These are phyloP conservation scores for Zasmidium cellare DNA, from an alignment of 2,329 filamentous ascomycete species.

Conservation along the genomic window DNA sequence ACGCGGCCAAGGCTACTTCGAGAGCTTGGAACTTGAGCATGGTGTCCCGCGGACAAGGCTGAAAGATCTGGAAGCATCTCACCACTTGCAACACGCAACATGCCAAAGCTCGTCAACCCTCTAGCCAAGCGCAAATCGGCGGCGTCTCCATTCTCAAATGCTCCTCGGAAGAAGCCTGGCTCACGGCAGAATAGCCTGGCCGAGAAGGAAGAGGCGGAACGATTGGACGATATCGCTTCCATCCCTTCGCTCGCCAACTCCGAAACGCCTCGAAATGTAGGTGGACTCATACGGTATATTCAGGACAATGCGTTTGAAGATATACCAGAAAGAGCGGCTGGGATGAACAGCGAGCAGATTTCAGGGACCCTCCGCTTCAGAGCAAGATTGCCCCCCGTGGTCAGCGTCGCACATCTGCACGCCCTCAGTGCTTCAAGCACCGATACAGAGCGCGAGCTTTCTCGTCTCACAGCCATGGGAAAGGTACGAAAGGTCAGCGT, in stretches of 20 bases:
- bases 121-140: slow-evolving; percentile 41
- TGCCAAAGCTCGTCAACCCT: slow-evolving; percentile 30
- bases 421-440: slow-evolving; percentile 64
- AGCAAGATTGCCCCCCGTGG: slow-evolving; percentile 60
- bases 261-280: slow-evolving; percentile 61
- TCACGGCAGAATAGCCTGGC: slow-evolving; percentile 20
- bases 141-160: slow-evolving; percentile 38
- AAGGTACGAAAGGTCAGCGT: slow-evolving; percentile 63
- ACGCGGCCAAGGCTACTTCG: neutral
- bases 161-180: slow-evolving; percentile 37
- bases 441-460: slow-evolving; percentile 66
- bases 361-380: slow-evolving; percentile 65
- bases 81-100: slow-evolving; percentile 21
- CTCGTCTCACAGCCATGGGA: slow-evolving; percentile 59
- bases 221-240: slow-evolving; percentile 60
- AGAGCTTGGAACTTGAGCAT: neutral
- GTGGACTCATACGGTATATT: slow-evolving; percentile 57
- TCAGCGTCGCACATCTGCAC: slow-evolving; percentile 66
- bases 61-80: slow-evolving; percentile 6
- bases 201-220: slow-evolving; percentile 36
- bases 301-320: slow-evolving; percentile 63
- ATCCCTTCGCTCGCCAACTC: slow-evolving; percentile 58
- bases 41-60: slow-evolving; percentile 8
- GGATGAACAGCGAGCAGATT: slow-evolving; percentile 65
- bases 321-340: slow-evolving; percentile 58